A percentile compares a stretch with the other conserved stretches of the same genome.
These are phyloP conservation scores for Penicillium ochrochloron DNA, from an alignment of 495 filamentous ascomycete species.

Conservation along the genomic window DNA sequence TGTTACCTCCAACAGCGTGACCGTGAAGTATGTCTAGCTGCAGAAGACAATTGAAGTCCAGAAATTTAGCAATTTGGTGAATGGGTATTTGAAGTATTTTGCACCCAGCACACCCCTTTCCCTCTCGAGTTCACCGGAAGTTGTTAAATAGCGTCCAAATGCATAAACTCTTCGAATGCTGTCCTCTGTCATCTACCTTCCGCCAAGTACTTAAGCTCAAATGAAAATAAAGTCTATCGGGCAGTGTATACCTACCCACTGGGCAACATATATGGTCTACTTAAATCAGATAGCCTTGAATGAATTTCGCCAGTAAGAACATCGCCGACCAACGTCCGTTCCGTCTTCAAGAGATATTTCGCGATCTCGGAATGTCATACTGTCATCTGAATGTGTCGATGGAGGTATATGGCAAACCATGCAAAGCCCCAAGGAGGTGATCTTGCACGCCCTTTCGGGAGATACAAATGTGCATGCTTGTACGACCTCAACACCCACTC, in stretches of 20 bases:
- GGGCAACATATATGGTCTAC: neutral
- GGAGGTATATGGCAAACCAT: neutral
- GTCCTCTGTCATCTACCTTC: neutral
- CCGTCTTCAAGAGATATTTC: no score
- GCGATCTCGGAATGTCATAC: neutral
- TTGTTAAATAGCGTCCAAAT: neutral
- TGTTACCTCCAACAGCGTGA: conserved; percentile 31
- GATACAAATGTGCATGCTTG: neutral
- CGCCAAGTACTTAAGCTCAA: neutral
- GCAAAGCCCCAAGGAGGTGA: neutral
- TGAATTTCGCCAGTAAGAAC: no score
- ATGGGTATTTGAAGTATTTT: neutral
- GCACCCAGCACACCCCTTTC: neutral
- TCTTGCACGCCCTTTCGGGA: neutral
- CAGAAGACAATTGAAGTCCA: no score
- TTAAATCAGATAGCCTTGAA: neutral
- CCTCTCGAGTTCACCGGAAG: neutral
- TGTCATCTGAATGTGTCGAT: neutral
- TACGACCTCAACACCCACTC: neutral
- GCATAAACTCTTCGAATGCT: neutral
- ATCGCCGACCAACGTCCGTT: no score
- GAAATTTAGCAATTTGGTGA: neutral
- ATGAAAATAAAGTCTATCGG: neutral
- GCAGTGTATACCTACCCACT: neutral
- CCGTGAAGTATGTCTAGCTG: conserved; percentile 25